These are phyloP conservation scores for Phytopythium litorale DNA, from an alignment of 352 stramenopile genomes.

Conservation along the genomic window DNA sequence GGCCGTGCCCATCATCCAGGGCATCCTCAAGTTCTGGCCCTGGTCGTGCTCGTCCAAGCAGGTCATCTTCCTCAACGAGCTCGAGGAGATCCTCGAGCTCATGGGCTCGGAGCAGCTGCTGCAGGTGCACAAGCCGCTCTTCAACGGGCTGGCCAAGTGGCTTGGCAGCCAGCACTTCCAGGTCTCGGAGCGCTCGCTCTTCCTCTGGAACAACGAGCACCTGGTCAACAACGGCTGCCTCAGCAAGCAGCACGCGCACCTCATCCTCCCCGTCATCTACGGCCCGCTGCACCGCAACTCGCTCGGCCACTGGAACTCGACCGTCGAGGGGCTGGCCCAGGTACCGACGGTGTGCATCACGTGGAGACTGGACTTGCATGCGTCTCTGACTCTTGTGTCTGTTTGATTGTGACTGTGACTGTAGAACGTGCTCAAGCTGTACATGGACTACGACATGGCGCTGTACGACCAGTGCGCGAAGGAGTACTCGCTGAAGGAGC, in stretches of 20 bases:
- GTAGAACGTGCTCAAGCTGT: conserved; percentile 89
- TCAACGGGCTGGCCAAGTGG: conserved; percentile 81
- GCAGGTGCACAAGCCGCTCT: conserved; percentile 78
- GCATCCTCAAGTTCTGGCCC: conserved; percentile 95
- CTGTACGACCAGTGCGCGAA: conserved; percentile 91
- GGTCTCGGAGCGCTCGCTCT: conserved; percentile 95
- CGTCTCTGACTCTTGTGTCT: no score
- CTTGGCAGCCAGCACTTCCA: conserved; percentile 96
- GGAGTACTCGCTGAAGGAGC: conserved; percentile 78
- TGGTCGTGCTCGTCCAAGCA: conserved; percentile 95
- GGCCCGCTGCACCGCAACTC: conserved; percentile 83
- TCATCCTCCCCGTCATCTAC: conserved; percentile 96
- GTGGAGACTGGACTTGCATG: no score
- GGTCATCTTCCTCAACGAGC: conserved; percentile 97
- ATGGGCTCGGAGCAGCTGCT: conserved; percentile 82
- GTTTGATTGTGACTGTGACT: neutral
- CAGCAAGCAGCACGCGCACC: conserved; percentile 89
- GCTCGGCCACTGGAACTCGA: conserved; percentile 96
- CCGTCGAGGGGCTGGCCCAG: conserved; percentile 93
- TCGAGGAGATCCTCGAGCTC: conserved; percentile 98
- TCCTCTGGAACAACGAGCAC: conserved; percentile 99
- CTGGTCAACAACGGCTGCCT: conserved; percentile 95
- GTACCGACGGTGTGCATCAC: conserved; percentile 12
- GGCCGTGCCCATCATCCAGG: conserved; percentile 92
- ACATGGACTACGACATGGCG: conserved; percentile 93